These are phyloP conservation scores for Amanita jacksonii DNA, from an alignment of 768 basidiomycete species.

Conservation along the genomic window DNA sequence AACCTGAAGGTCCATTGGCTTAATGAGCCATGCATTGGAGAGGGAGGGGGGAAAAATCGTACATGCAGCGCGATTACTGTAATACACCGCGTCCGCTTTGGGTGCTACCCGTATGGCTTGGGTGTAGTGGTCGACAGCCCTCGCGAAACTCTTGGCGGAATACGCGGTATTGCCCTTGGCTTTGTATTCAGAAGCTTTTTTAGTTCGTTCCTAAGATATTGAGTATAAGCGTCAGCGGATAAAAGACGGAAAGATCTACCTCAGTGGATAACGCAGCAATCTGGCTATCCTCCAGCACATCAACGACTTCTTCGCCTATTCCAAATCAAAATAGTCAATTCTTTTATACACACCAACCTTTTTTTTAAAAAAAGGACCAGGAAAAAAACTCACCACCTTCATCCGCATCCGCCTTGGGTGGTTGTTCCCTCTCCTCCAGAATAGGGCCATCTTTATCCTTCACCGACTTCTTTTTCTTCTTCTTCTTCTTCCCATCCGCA, in stretches of 20 bases:
- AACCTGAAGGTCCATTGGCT: conserved; percentile 40
- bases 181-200: conserved; percentile 56
- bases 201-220: conserved; percentile 33
- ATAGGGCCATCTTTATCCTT: conserved; percentile 57
- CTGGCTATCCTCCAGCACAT: conserved; percentile 41
- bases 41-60: conserved; percentile 18
- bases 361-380: conserved; percentile 10
- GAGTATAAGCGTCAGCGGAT: background rate
- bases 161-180: conserved; percentile 66
- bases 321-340: no score
- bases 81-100: conserved; percentile 85
- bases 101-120: conserved; percentile 67
- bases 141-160: conserved; percentile 45
- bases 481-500: conserved; percentile 32
- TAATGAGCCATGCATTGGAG: background rate
- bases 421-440: conserved; percentile 43
- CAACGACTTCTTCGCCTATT: conserved; percentile 24
- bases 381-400: conserved; percentile 20
- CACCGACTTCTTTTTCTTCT: conserved; percentile 44
- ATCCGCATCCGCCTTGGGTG: conserved; percentile 28
- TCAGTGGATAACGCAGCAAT: conserved; percentile 48
- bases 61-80: conserved; percentile 97
- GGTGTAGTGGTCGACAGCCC: conserved; percentile 60
- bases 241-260: conserved; percentile 28
- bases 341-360: conserved; percentile 12